phyloP scores from a whole-genome alignment of 2,329 filamentous ascomycete species.

The Acephala macrosclerotiorum region DNA sequence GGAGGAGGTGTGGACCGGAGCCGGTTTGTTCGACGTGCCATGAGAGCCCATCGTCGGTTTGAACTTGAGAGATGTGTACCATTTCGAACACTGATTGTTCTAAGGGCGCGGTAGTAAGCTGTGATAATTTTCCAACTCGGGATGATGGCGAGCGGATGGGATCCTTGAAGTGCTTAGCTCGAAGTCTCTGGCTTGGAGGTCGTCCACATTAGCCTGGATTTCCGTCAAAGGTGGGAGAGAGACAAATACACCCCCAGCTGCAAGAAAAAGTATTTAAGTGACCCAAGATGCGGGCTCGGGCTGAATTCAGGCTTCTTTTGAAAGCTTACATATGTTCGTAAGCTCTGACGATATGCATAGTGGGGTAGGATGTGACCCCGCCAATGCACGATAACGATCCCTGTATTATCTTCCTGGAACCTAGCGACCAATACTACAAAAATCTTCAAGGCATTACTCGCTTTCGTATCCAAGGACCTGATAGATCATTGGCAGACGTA shows the following conservation, averaged over 20 bases:
- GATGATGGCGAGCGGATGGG: no score
- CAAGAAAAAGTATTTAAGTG: neutral
- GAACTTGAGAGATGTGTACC: conserved; percentile 18
- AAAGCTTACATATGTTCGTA: neutral
- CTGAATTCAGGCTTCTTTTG: neutral
- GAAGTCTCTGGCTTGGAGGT: no score
- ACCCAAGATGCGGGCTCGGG: neutral
- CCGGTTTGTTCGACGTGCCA: conserved; percentile 29
- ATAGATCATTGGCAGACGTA: no score
- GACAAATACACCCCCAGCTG: no score
- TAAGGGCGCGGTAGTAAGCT: no score
- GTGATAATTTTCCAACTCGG: no score
- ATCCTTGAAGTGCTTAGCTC: no score
- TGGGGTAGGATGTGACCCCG: neutral
- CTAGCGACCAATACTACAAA: neutral
- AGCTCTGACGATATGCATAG: neutral
- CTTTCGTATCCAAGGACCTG: no score
- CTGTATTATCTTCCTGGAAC: neutral
- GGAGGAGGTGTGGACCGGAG: conserved; percentile 27
- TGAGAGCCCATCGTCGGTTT: conserved; percentile 25
- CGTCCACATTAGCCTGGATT: no score
- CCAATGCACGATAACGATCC: neutral
- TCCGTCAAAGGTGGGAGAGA: no score
- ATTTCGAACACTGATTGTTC: no score
- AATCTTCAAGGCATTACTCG: neutral